Evolutionary conservation across 768 basidiomycete species (phyloP), one percentile per base, ranked within the genome.

Genomic region (Amanita brunnescens): DNA sequence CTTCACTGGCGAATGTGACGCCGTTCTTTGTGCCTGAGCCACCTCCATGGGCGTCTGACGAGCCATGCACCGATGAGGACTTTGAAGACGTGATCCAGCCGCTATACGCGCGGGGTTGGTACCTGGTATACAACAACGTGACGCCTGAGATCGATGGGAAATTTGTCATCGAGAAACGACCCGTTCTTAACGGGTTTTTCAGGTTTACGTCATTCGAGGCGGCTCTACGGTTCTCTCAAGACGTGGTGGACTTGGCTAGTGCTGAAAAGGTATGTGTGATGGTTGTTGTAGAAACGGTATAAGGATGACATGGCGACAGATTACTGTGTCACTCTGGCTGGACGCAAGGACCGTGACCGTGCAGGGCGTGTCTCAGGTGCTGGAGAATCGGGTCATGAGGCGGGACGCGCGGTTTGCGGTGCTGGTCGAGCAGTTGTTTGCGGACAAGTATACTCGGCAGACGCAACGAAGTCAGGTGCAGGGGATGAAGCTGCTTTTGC

Each of bases 111-210:
- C 37, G 49, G 2, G 40, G 49, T 18, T 50, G 49, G 49, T 41
- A 42, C 29, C 8, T 50, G 6, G 49, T 50, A 38, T 50, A 41
- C 29, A 50, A 50, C 12, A 35, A 50, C 13, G 13, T 20, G n/a
- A 6, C 33, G 10, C n/a, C 12, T 5, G 6, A 30, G 18, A 20
- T 14, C 20, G 21, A 41, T 33, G 29, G 39, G 2, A 2, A 23
- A 12, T 23, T 50, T 14, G 26, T 12, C 1, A 12, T 50, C 8
- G 30, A 42, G 33, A 50, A 50, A 38, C 16, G 33, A 9, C 49
- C 49, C 2, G 40, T 50, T 29, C 12, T 50, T 16, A 50, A 32
- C 23, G 49, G 49, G 20, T 50, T 50, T 30, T 50, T 24, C 47
- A 34, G 37, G 6, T 38, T 50, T 30, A 29, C 9, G 1, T 41